Percentiles rank a stretch among this genome's conserved stretches.
phyloP scores from a whole-genome alignment of 2,329 filamentous ascomycete genomes.

The Ascocoryne sarcoides region DNA sequence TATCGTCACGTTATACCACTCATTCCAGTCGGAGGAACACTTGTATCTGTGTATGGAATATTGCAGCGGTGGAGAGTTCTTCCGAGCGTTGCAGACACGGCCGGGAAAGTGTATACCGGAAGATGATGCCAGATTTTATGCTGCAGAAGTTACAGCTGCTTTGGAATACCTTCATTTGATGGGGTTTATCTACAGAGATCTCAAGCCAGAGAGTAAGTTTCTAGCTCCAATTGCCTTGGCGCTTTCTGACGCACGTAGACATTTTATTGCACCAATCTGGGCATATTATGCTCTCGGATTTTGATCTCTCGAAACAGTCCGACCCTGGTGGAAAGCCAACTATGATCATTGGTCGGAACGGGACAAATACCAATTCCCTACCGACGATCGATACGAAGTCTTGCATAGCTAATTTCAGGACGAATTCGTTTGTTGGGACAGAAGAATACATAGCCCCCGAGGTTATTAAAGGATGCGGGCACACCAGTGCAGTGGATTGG shows the following conservation, averaged over 20 bases:
- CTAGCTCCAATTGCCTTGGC: background rate
- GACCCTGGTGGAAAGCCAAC: conserved; percentile 91
- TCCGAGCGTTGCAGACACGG: conserved; percentile 88
- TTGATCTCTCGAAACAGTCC: conserved; percentile 96
- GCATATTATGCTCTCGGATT: conserved; percentile 99
- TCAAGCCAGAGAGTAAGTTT: conserved; percentile 88
- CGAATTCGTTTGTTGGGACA: conserved; percentile 96
- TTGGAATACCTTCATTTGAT: conserved; percentile 96
- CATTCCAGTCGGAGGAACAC: conserved; percentile 97
- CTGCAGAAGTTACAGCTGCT: conserved; percentile 92
- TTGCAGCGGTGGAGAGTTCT: conserved; percentile 97
- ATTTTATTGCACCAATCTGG: conserved; percentile 98
- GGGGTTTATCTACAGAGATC: conserved; percentile 97
- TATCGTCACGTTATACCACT: conserved; percentile 97
- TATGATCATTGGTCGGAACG: conserved; percentile 85
- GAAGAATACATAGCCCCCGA: conserved; percentile 99
- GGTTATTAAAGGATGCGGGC: conserved; percentile 96
- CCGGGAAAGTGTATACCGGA: conserved; percentile 97
- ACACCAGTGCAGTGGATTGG: conserved; percentile 98
- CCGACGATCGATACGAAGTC: conserved; percentile 98
- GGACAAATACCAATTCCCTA: conserved; percentile 74
- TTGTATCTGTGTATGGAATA: conserved; percentile 99
- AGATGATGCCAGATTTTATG: conserved; percentile 94
- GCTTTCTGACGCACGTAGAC: conserved; percentile 48
- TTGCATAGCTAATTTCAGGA: conserved; percentile 95